Base-by-base conservation (phyloP, 768 basidiomycete species). In the Mycena metata region DNA sequence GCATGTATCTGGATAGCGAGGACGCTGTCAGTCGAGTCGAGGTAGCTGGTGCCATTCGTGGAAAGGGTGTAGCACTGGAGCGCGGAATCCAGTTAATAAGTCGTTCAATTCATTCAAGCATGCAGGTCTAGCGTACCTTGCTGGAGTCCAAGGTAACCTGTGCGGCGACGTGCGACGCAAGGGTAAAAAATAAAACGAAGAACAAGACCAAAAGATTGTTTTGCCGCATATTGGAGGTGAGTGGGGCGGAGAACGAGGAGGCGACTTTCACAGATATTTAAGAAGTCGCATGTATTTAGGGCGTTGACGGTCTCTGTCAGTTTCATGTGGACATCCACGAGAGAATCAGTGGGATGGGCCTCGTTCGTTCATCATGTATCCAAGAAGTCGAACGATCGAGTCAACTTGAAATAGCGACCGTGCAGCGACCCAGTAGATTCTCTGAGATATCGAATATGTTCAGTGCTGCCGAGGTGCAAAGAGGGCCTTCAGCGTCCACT, bases 1-100 rank as follows among this genome's bases (percentile, higher is more conserved):
- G 70, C 5, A n/a, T 71, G 70, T 9, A 43, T 12, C 56, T 71
- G 70, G 33, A 71, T 71, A 3, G 35, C 58, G 4, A 71, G 30
- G 23, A 71, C 70, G 35, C 66, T 67, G 41, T 65, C 65, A 2
- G 70, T 71, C 23, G 70, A 71, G 66, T 71, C 70, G 36, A 71
- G 70, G 59, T 71, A 71, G 30, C 60, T 51, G 13, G 62, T 64
- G 15, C 70, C 63, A 15, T 64, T 58, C 12, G 46, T 68, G 2
- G 70, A 71, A 1, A 71, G 66, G 7, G 70, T 71, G 55, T 56
- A 71, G 66, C 70, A 71, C 70, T 71, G 45, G 6, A 30, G 30
- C 24, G 26, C 16, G n/a, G n/a, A 55, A 24, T 11, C 46, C 19
- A 2, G 39, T 54, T 10, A 15, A 36, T 10, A 15, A 39, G 39